Percentiles rank a stretch among this genome's conserved stretches.
These are phyloP conservation scores for Omphalotus guepiniiformis DNA, from an alignment of 768 basidiomycete genomes.

Conservation along the genomic window DNA sequence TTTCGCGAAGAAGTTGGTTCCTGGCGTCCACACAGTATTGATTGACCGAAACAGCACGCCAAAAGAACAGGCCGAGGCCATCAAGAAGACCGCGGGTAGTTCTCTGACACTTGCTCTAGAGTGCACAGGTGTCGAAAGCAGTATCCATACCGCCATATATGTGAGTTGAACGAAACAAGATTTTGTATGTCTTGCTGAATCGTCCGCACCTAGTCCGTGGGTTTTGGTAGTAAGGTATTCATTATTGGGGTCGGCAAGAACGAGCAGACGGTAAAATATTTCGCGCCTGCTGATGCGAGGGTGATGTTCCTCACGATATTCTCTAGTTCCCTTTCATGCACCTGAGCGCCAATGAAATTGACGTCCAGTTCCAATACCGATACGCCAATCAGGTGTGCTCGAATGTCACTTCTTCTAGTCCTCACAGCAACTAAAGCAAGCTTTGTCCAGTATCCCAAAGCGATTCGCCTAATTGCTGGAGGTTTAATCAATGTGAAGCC, in stretches of 20 bases:
- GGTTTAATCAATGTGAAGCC: constrained; percentile 70
- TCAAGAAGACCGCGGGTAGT: constrained; percentile 48
- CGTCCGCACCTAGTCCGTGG: constrained; percentile 40
- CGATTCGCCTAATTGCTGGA: constrained; percentile 75
- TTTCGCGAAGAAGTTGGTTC: constrained; percentile 59
- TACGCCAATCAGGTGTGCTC: constrained; percentile 55
- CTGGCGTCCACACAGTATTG: constrained; percentile 53
- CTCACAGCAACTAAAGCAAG: neutral
- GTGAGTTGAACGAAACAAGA: too few relatives aligned
- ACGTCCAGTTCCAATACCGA: constrained; percentile 64
- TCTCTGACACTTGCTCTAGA: constrained; percentile 52
- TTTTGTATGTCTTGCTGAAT: neutral
- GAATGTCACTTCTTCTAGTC: neutral
- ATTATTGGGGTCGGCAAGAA: constrained; percentile 67
- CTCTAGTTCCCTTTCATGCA: constrained; percentile 69
- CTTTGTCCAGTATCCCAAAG: constrained; percentile 66
- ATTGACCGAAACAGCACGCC: constrained; percentile 42
- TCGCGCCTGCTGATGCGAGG: too few relatives aligned
- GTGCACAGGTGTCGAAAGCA: constrained; percentile 62
- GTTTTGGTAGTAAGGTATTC: constrained; percentile 65
- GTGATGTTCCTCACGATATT: constrained; percentile 1
- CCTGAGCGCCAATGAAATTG: constrained; percentile 65
- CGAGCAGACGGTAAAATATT: constrained; percentile 52
- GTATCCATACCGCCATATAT: constrained; percentile 54
- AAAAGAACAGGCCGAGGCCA: constrained; percentile 47